Conservation (phyloP, 768 basidiomycete genomes). For the Phaffia tasmanica region DNA sequence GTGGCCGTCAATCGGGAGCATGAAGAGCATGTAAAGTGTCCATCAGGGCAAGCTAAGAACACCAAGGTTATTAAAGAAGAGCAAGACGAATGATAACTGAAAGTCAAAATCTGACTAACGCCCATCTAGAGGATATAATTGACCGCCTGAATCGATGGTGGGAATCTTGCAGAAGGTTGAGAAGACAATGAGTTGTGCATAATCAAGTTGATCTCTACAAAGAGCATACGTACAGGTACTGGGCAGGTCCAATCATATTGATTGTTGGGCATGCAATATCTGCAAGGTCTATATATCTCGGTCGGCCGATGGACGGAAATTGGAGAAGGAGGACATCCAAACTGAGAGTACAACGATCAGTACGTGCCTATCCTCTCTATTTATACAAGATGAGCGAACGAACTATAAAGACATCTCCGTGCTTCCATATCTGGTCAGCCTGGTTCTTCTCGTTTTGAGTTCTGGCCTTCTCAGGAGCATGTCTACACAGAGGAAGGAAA, state of each 20-base stretch:
- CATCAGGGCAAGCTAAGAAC: constrained; percentile 9
- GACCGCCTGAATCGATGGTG: constrained; percentile 4
- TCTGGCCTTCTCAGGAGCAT: constrained; percentile 17
- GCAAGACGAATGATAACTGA: too few species aligned
- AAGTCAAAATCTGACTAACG: background rate
- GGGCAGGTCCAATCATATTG: constrained; percentile 16
- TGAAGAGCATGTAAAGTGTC: constrained; percentile 18
- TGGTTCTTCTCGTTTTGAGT: constrained; percentile 18
- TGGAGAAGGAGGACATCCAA: constrained; percentile 17
- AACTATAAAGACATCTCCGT: constrained; percentile 10
- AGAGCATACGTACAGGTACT: background rate
- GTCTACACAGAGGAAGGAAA: background rate
- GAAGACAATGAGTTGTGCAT: too few species aligned
- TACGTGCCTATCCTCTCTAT: too few species aligned
- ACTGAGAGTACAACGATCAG: constrained; percentile 4
- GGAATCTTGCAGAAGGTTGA: background rate
- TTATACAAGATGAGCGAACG: background rate
- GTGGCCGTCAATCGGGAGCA: constrained; percentile 10
- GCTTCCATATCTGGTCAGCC: constrained; percentile 14
- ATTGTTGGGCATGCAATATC: constrained; percentile 11
- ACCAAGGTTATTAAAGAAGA: background rate
- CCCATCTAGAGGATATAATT: constrained; percentile 18
- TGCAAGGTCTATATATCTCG: constrained; percentile 19
- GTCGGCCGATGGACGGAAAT: constrained; percentile 8
- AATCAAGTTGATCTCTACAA: too few species aligned